Percentiles rank a stretch among this genome's conserved stretches.
Conservation (phyloP, 257 asterid genomes). For the Solanum virginianum region DNA sequence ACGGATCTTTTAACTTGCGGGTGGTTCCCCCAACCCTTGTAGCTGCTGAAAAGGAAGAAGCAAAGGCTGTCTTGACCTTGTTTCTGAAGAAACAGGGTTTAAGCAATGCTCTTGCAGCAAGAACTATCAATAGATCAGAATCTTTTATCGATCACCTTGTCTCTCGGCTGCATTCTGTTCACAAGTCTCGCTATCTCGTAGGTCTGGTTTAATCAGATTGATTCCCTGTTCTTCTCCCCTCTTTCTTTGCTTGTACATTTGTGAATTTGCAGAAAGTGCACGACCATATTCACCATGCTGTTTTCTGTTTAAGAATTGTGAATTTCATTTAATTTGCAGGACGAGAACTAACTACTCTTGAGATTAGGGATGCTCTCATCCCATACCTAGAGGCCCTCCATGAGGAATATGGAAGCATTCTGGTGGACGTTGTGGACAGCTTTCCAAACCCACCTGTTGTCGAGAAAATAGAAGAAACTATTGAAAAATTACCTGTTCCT, state of each 20-base stretch:
- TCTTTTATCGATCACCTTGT: conserved; percentile 77
- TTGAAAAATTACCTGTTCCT: conserved; percentile 18
- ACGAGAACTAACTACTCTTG: conserved; percentile 86
- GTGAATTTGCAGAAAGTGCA: background rate
- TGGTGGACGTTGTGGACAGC: conserved; percentile 66
- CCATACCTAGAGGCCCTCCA: conserved; percentile 72
- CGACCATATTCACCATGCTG: background rate
- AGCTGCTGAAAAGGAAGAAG: conserved; percentile 93
- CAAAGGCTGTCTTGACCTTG: conserved; percentile 79
- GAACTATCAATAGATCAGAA: conserved; percentile 74
- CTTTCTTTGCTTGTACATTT: background rate
- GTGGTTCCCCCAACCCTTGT: conserved; percentile 59
- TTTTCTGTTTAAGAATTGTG: background rate
- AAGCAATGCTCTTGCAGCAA: conserved; percentile 59
- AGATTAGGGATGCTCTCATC: conserved; percentile 81
- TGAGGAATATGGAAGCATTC: conserved; percentile 52
- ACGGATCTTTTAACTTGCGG: conserved; percentile 58
- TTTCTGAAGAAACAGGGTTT: conserved; percentile 81
- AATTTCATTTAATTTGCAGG: conserved; percentile 34
- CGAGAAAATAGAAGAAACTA: conserved; percentile 35
- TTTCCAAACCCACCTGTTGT: conserved; percentile 52
- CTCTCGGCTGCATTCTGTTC: conserved; percentile 74
- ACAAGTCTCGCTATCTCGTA: conserved; percentile 88
- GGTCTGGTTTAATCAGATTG: conserved; percentile 45
- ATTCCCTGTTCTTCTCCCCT: background rate